Evolutionary conservation across 257 asterid species (phyloP), one percentile per base, ranked within the genome.

Genomic region (Leptodermis oblonga): DNA sequence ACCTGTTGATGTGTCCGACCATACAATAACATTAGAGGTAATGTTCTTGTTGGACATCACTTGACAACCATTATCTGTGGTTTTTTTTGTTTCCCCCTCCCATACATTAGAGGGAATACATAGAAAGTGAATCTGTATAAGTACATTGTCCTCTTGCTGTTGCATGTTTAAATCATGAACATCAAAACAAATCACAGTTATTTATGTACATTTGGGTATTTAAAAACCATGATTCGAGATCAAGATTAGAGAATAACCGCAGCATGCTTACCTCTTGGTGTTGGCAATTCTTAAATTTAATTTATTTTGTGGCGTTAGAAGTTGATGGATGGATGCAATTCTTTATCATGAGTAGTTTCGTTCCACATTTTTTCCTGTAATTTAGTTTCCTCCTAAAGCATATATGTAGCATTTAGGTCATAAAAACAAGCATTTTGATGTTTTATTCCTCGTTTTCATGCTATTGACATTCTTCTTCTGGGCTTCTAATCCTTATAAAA

Each of bases 1-100:
- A 77, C 92, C 96, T 56, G 92, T 92, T 45, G 98, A 92, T 77
- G 96, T 92, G 41, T 92, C 98, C 73, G 96, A 85, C 83, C 98
- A 92, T 71, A 89, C 98, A 60, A 69, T 89, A 73, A 87, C 98
- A 34, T 70, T 92, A 74, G 92, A 92, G 96, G 96, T 89, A 60
- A 56, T 33, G 20, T 55, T 61, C 67, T 74, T 33, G 42, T 60
- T 58, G 68, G 68, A 61, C 11, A 67, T 52, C 62, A n/a, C 42
- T 33, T 8, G 34, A 49, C 31, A 45, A 45, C 41, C 25, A 33
- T 31, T 45, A 26, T 36, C 37, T 42, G 69, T 11, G 5, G 42
- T 23, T n/a, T n/a, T 31, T 18, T 59, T 33, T 51, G 0, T 5
- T 51, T 59, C 17, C 4, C 7, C 0, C 64, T 58, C 15, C 4